These are phyloP conservation scores for Furcasterigmium sp. DNA, from an alignment of 2,329 filamentous ascomycete genomes.

Conservation along the genomic window DNA sequence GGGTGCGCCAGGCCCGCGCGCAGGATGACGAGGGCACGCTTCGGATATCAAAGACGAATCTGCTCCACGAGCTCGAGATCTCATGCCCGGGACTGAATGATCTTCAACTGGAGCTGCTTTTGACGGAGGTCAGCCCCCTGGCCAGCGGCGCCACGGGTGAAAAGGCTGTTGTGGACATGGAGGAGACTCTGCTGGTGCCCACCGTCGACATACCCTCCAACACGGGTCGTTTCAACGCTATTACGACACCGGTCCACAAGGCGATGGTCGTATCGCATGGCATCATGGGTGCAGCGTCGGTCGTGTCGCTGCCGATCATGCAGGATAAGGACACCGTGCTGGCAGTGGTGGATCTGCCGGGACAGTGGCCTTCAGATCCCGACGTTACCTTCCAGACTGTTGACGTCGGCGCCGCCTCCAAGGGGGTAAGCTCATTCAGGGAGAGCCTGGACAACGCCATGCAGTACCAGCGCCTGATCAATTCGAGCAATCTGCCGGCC, in stretches of 20 bases:
- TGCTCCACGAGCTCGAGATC: constrained; percentile 55
- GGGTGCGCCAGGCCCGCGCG: constrained; percentile 35
- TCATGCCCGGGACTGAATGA: constrained; percentile 58
- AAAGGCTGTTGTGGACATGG: constrained; percentile 35
- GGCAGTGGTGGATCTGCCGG: constrained; percentile 53
- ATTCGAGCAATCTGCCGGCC: constrained; percentile 60
- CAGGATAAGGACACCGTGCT: constrained; percentile 36
- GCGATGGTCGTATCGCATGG: constrained; percentile 71
- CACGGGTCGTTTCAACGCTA: constrained; percentile 57
- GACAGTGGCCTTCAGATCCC: constrained; percentile 29
- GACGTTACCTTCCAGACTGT: constrained; percentile 48
- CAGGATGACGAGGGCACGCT: constrained; percentile 16
- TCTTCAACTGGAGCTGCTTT: constrained; percentile 59
- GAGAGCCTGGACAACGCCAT: constrained; percentile 64
- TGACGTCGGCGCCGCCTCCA: constrained; percentile 56
- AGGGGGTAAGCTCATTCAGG: constrained; percentile 63
- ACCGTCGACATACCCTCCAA: constrained; percentile 64
- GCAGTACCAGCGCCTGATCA: constrained; percentile 71
- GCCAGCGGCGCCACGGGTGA: constrained; percentile 32
- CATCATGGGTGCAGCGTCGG: constrained; percentile 58
- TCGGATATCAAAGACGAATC: constrained; percentile 19
- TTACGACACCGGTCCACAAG: constrained; percentile 81
- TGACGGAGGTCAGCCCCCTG: constrained; percentile 47
- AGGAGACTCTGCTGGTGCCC: constrained; percentile 70
- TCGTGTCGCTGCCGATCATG: constrained; percentile 36